Evolutionary conservation across 768 basidiomycete species (phyloP).

Genomic region (Daedalea quercina): DNA sequence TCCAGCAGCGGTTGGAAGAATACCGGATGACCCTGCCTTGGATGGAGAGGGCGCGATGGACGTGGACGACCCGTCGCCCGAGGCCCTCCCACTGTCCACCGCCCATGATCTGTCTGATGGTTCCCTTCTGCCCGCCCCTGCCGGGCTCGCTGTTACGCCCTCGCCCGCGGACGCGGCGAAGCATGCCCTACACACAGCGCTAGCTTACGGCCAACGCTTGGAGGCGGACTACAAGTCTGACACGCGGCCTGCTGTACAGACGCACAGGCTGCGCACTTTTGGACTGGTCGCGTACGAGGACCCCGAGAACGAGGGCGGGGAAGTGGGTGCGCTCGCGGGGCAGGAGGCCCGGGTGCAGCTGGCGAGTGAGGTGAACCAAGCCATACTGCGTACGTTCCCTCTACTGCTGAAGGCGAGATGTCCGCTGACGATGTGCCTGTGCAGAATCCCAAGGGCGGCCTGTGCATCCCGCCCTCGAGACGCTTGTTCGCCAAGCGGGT

Average conservation of each 20-base stretch:
- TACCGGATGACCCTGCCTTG: slow-evolving; percentile 23
- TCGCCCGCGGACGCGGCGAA: slow-evolving; percentile 27
- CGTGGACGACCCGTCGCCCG: slow-evolving; percentile 47
- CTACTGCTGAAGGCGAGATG: not conserved
- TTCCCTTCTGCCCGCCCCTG: slow-evolving; percentile 12
- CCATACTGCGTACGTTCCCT: slow-evolving; percentile 56
- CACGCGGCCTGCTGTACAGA: slow-evolving; percentile 53
- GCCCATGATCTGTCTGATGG: not conserved
- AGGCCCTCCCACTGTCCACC: slow-evolving; percentile 17
- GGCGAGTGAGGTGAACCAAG: slow-evolving; percentile 74
- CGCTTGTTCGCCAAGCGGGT: slow-evolving; percentile 67
- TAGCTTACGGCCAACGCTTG: slow-evolving; percentile 68
- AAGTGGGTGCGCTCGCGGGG: slow-evolving; percentile 61
- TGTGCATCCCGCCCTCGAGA: slow-evolving; percentile 64
- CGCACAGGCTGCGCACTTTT: slow-evolving; percentile 67
- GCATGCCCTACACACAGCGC: slow-evolving; percentile 54
- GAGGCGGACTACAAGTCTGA: slow-evolving; percentile 64
- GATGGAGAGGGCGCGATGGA: slow-evolving; percentile 41
- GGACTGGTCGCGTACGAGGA: slow-evolving; percentile 77
- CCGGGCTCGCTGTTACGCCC: slow-evolving; percentile 20
- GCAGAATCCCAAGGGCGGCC: slow-evolving; percentile 77
- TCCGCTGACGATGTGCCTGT: not conserved
- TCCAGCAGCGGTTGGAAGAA: slow-evolving; percentile 8
- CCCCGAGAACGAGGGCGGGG: slow-evolving; percentile 59
- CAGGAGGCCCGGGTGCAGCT: slow-evolving; percentile 57